A percentile compares a stretch with the other conserved stretches of the same genome.
These are phyloP conservation scores for Gamarada debralockiae DNA, from an alignment of 495 filamentous ascomycete genomes.

Conservation along the genomic window DNA sequence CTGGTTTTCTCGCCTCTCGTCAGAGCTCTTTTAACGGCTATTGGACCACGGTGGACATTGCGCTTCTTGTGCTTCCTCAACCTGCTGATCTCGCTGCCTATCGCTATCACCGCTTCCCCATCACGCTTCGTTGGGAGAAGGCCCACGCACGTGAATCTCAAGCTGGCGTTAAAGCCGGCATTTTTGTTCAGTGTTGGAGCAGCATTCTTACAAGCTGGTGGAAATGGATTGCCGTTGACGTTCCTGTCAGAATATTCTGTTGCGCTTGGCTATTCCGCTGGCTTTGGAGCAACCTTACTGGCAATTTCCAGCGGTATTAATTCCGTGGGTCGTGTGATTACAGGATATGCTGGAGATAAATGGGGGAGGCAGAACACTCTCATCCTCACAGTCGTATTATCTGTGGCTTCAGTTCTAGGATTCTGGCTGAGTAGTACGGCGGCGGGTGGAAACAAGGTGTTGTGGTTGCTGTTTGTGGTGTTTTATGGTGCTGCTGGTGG, in stretches of 20 bases:
- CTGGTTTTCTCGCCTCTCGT: slow-evolving; percentile 43
- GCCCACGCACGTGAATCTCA: slow-evolving; percentile 37
- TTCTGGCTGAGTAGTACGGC: slow-evolving; percentile 44
- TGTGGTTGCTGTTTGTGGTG: slow-evolving; percentile 48
- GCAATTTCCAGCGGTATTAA: slow-evolving; percentile 54
- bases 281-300: slow-evolving; percentile 43
- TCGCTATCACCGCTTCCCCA: slow-evolving; percentile 41
- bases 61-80: slow-evolving; percentile 43
- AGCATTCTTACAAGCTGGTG: slow-evolving; percentile 42
- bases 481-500: slow-evolving; percentile 49
- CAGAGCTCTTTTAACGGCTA: slow-evolving; percentile 40
- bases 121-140: slow-evolving; percentile 31
- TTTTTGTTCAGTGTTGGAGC: slow-evolving; percentile 40
- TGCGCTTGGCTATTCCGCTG: slow-evolving; percentile 34
- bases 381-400: slow-evolving; percentile 42
- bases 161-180: slow-evolving; percentile 33
- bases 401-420: slow-evolving; percentile 41
- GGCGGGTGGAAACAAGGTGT: slow-evolving; percentile 14
- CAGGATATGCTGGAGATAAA: slow-evolving; percentile 45
- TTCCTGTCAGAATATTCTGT: slow-evolving; percentile 43
- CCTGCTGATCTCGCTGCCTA: slow-evolving; percentile 38
- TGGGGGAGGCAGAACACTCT: slow-evolving; percentile 53
- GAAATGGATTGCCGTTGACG: slow-evolving; percentile 39
- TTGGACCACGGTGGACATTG: slow-evolving; percentile 53
- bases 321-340: slow-evolving; percentile 44